Conservation (phyloP, 1,284 basidiomycete genomes). For the Chalciporus sp. region DNA sequence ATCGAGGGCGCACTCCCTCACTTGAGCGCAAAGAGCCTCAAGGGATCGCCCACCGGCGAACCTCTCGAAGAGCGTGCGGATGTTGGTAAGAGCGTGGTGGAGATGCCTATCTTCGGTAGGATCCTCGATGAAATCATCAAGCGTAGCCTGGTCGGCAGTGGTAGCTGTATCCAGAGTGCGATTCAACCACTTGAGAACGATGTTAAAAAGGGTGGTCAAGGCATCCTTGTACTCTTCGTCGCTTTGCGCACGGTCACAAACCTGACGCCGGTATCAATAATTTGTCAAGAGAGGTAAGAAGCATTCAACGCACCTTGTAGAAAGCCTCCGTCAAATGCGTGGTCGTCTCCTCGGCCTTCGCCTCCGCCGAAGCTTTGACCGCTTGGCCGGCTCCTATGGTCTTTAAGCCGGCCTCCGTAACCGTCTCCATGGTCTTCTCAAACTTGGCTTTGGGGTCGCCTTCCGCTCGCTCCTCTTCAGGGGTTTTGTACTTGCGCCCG, state of each 20-base stretch:
- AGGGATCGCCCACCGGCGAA: constrained; percentile 48
- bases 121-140: constrained; percentile 59
- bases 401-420: constrained; percentile 56
- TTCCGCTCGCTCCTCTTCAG: constrained; percentile 41
- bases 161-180: constrained; percentile 51
- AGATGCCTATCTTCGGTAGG: constrained; percentile 59
- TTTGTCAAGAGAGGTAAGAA: neutral
- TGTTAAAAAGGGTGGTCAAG: constrained; percentile 55
- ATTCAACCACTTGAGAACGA: constrained; percentile 58
- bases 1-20: constrained; percentile 45
- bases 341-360: constrained; percentile 44
- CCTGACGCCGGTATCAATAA: constrained; percentile 37
- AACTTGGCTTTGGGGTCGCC: constrained; percentile 50
- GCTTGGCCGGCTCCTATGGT: constrained; percentile 56
- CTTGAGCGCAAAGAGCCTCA: constrained; percentile 41
- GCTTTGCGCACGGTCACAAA: constrained; percentile 61
- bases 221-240: constrained; percentile 58
- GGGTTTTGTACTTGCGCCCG: constrained; percentile 51
- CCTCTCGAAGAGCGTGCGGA: constrained; percentile 52
- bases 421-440: constrained; percentile 64
- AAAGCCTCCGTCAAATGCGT: constrained; percentile 51
- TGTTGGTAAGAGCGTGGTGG: constrained; percentile 45
- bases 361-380: constrained; percentile 43
- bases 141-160: constrained; percentile 39
- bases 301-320: constrained; percentile 42